These are phyloP conservation scores for Amylostereum areolatum DNA, from an alignment of 1,284 basidiomycete genomes.

Conservation along the genomic window DNA sequence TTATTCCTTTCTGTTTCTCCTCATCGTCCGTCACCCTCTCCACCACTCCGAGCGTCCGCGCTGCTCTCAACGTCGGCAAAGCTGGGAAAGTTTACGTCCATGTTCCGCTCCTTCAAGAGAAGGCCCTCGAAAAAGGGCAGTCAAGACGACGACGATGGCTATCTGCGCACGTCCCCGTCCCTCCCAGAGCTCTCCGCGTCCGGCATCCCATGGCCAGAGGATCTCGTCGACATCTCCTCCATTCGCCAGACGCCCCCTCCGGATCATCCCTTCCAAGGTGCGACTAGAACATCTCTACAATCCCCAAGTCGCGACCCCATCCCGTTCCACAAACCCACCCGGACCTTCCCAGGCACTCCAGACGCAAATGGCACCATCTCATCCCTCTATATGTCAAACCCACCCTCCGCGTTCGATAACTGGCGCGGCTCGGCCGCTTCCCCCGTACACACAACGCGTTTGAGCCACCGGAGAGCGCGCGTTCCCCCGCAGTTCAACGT, in stretches of 20 bases:
- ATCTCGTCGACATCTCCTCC: constrained; percentile 63
- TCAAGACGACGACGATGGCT: constrained; percentile 29
- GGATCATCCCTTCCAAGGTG: constrained; percentile 45
- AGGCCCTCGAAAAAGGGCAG: constrained; percentile 33
- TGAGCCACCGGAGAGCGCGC: constrained; percentile 49
- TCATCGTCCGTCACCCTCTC: constrained; percentile 1
- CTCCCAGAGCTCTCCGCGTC: constrained; percentile 67
- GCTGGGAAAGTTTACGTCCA: constrained; percentile 20
- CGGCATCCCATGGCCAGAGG: constrained; percentile 75
- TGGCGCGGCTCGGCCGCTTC: constrained; percentile 31
- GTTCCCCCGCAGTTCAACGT: constrained; percentile 76
- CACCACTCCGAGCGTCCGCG: neutral
- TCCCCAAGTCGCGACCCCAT: constrained; percentile 44
- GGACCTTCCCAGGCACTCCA: constrained; percentile 35
- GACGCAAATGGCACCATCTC: constrained; percentile 47
- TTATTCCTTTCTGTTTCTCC: constrained; percentile 10
- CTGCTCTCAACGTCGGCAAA: neutral
- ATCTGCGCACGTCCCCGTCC: constrained; percentile 60
- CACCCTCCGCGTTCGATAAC: constrained; percentile 54
- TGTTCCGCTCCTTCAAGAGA: constrained; percentile 75
- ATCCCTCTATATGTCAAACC: constrained; percentile 57
- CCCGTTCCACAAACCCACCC: constrained; percentile 77
- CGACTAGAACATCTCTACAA: constrained; percentile 57
- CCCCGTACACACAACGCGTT: constrained; percentile 26
- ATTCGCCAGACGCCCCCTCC: constrained; percentile 42